Percentiles rank a stretch among this genome's conserved stretches.
Conservation (phyloP, 2,329 filamentous ascomycete genomes). For the Lasiodiplodia theobromae region DNA sequence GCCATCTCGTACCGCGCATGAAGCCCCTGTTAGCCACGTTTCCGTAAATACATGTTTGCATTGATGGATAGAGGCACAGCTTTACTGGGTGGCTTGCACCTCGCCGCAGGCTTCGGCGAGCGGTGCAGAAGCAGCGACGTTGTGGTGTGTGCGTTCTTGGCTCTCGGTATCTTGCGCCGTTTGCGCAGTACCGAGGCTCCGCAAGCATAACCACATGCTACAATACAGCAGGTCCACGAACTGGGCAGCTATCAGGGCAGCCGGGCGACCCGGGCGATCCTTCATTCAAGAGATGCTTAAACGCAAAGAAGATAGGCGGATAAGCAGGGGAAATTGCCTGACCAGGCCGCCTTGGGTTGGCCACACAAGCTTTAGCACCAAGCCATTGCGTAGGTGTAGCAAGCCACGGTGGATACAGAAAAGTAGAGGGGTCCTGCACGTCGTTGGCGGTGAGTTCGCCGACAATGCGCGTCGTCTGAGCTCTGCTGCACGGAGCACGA, state of each 20-base stretch:
- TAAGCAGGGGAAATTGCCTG: conserved; percentile 3
- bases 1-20: neutral
- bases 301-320: neutral
- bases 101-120: neutral
- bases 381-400: neutral
- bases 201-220: neutral
- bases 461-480: neutral
- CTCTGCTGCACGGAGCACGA: neutral
- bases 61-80: neutral
- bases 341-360: neutral
- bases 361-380: neutral
- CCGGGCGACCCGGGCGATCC: neutral
- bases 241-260: neutral
- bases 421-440: neutral
- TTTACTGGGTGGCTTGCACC: neutral
- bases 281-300: neutral
- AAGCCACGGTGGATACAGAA: neutral
- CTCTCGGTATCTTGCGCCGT: neutral
- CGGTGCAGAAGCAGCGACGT: neutral
- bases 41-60: neutral
- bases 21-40: neutral
- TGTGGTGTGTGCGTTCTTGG: neutral
- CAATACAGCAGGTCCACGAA: neutral
- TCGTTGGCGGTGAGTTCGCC: conserved; percentile 6
- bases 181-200: neutral